phyloP scores from a whole-genome alignment of 352 stramenopile genomes.

The Nothophytophthora sp. region DNA sequence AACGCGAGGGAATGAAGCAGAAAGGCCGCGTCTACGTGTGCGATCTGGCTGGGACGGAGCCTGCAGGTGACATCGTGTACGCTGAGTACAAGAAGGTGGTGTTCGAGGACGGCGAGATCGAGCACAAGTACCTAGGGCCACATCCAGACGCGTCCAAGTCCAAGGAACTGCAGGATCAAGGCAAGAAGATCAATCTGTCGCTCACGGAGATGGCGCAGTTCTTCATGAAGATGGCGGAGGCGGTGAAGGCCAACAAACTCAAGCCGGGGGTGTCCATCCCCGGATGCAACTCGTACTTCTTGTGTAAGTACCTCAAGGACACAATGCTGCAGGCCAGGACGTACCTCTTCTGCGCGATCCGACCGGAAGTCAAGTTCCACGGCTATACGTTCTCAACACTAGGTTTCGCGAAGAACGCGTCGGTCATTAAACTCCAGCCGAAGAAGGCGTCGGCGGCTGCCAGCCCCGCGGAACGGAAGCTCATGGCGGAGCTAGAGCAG shows the following conservation, averaged over 20 bases:
- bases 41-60: slow-evolving; percentile 93
- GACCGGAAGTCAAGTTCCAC: slow-evolving; percentile 93
- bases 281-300: slow-evolving; percentile 94
- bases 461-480: slow-evolving; percentile 89
- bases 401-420: slow-evolving; percentile 95
- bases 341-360: slow-evolving; percentile 94
- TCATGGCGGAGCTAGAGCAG: slow-evolving; percentile 94
- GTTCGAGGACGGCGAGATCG: slow-evolving; percentile 91
- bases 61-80: slow-evolving; percentile 93
- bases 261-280: slow-evolving; percentile 93
- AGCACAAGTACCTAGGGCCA: slow-evolving; percentile 91
- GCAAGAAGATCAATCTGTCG: slow-evolving; percentile 96
- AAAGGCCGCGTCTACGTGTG: slow-evolving; percentile 93
- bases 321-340: slow-evolving; percentile 94
- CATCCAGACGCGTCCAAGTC: slow-evolving; percentile 92
- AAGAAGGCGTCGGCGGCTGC: slow-evolving; percentile 93
- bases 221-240: slow-evolving; percentile 97
- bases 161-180: slow-evolving; percentile 94
- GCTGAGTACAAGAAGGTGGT: slow-evolving; percentile 93
- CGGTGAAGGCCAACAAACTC: slow-evolving; percentile 94
- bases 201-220: slow-evolving; percentile 96
- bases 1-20: slow-evolving; percentile 90
- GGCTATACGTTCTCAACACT: slow-evolving; percentile 94
- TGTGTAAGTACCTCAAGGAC: slow-evolving; percentile 97
- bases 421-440: slow-evolving; percentile 94